Evolutionary conservation across 75 land plant genomes (phyloP).

Genomic region (Pinus taeda): DNA sequence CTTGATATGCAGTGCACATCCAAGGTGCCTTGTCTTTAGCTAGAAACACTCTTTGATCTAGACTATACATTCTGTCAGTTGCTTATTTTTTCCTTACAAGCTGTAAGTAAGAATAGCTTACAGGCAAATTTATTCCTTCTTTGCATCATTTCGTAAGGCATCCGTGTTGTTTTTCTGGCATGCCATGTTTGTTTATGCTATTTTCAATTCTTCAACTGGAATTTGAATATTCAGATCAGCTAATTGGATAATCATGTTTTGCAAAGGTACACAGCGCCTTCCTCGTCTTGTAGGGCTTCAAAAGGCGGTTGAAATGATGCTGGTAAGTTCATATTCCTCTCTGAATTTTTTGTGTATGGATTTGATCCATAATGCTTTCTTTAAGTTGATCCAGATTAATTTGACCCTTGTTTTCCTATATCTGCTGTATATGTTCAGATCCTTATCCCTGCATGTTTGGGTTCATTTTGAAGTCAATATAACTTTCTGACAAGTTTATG

Average conservation of each 20-base stretch:
- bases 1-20: too few relatives aligned
- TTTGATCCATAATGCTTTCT: neutral
- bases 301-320: conserved; percentile 93
- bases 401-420: neutral
- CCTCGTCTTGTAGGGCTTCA: conserved; percentile 91
- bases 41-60: too few relatives aligned
- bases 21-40: too few relatives aligned
- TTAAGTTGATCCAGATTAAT: neutral
- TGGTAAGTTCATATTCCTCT: conserved; percentile 45
- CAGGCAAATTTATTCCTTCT: neutral
- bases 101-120: neutral
- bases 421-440: neutral
- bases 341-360: neutral
- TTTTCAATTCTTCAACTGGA: neutral
- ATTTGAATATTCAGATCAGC: neutral
- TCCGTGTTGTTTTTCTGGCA: neutral
- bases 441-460: neutral
- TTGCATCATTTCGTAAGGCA: neutral
- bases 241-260: conserved; percentile 6
- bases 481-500: neutral
- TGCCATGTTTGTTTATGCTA: neutral
- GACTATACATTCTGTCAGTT: too few relatives aligned
- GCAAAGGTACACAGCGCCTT: conserved; percentile 88
- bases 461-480: neutral
- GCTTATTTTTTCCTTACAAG: neutral